phyloP scores from a whole-genome alignment of 1,284 basidiomycete species.

The Hortiboletus rubellus region DNA sequence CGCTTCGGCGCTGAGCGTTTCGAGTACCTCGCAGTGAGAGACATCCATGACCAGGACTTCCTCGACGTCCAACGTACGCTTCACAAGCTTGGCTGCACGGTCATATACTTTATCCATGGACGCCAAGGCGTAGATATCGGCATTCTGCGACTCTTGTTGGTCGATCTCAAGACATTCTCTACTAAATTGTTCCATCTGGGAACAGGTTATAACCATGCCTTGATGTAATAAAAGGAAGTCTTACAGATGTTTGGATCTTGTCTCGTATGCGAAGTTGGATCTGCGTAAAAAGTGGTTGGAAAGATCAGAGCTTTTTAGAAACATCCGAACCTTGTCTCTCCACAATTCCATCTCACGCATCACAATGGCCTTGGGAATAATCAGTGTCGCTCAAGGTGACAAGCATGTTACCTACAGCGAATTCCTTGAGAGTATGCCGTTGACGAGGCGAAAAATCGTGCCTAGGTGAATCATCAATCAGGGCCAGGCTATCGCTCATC shows the following conservation, averaged over 20 bases:
- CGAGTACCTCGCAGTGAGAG: constrained; percentile 85
- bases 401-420: constrained; percentile 55
- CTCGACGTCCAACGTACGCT: constrained; percentile 87
- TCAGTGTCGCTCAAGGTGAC: constrained; percentile 8
- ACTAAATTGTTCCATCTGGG: constrained; percentile 90
- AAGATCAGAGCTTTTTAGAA: neutral
- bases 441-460: constrained; percentile 87
- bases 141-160: constrained; percentile 44
- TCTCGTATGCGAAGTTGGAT: constrained; percentile 90
- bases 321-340: constrained; percentile 78
- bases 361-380: constrained; percentile 62
- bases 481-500: constrained; percentile 57
- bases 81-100: constrained; percentile 84
- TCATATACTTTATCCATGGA: constrained; percentile 89
- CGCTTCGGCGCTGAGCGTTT: constrained; percentile 68
- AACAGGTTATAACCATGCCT: neutral
- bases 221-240: constrained; percentile 23
- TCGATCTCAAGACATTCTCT: constrained; percentile 94
- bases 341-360: constrained; percentile 96
- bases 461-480: constrained; percentile 84
- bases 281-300: constrained; percentile 36
- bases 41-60: constrained; percentile 92
- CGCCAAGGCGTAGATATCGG: constrained; percentile 37
- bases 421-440: constrained; percentile 91
- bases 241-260: constrained; percentile 83